phyloP scores from a whole-genome alignment of 352 stramenopile genomes.

The Phytophthora palmivora region DNA sequence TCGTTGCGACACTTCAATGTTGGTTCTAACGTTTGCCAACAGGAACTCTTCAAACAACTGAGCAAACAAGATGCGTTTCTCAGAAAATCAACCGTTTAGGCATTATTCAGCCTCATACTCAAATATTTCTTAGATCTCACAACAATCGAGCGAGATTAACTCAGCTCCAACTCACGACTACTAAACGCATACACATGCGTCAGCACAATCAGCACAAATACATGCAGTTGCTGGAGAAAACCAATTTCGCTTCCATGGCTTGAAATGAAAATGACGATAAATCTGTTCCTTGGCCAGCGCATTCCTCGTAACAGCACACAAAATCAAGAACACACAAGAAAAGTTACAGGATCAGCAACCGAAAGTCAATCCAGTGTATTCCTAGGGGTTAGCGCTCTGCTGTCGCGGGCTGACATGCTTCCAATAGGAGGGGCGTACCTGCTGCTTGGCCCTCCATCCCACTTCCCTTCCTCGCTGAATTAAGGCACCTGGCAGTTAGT shows the following conservation, averaged over 20 bases:
- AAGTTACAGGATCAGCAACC: slow-evolving; percentile 36
- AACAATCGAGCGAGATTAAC: slow-evolving; percentile 13
- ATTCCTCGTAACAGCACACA: slow-evolving; percentile 12
- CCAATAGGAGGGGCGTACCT: slow-evolving; percentile 36
- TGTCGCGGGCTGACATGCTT: slow-evolving; percentile 24
- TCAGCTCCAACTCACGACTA: slow-evolving; percentile 4
- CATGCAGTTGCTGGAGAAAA: too few species aligned
- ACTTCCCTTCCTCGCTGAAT: slow-evolving; percentile 11
- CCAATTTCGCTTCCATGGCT: not conserved
- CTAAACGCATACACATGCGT: not conserved
- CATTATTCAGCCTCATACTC: not conserved
- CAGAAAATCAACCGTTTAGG: slow-evolving; percentile 44
- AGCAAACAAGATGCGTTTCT: slow-evolving; percentile 63
- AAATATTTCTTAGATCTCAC: not conserved
- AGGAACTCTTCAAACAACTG: slow-evolving; percentile 69
- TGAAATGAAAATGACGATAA: not conserved
- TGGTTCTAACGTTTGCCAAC: slow-evolving; percentile 10
- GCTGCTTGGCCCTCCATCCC: slow-evolving; percentile 10
- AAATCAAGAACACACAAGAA: slow-evolving; percentile 31
- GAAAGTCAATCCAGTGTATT: slow-evolving; percentile 49
- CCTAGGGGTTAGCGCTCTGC: slow-evolving; percentile 41
- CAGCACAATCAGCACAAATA: not conserved
- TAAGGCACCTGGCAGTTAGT: slow-evolving; percentile 30
- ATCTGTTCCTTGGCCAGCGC: not conserved
- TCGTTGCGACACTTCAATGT: not conserved